Percentiles rank a stretch among this genome's conserved stretches.
phyloP scores from a whole-genome alignment of 129 eudicot species.

The Arctium lappa region DNA sequence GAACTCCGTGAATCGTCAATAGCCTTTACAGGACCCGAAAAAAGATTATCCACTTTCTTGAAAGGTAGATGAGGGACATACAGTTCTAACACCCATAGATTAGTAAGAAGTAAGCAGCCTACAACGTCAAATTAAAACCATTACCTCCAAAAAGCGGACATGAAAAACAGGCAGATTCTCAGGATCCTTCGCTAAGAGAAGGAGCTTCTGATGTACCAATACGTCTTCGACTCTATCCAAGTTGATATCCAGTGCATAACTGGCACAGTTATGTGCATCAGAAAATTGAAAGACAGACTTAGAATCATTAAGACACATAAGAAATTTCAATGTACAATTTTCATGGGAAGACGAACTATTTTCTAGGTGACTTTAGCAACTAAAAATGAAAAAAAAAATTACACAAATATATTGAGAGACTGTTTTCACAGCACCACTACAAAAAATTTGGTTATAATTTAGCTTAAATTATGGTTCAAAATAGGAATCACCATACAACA shows the following conservation, averaged over 20 bases:
- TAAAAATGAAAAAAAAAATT: background rate
- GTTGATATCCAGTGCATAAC: conserved; percentile 85
- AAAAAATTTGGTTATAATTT: background rate
- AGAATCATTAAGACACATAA: background rate
- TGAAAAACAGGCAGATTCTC: conserved; percentile 71
- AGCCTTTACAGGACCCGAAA: background rate
- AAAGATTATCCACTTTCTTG: background rate
- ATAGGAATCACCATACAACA: background rate
- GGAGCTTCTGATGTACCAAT: conserved; percentile 80
- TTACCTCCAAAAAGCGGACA: conserved; percentile 86
- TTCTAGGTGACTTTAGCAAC: conserved; percentile 5
- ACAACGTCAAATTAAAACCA: conserved; percentile 6
- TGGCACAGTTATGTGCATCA: conserved; percentile 31
- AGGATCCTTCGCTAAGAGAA: conserved; percentile 67
- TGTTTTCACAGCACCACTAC: conserved; percentile 8
- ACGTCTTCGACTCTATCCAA: conserved; percentile 87
- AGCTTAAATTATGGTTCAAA: conserved; percentile 1
- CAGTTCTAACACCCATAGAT: background rate
- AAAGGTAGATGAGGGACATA: conserved; percentile 1
- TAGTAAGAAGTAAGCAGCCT: conserved; percentile 6
- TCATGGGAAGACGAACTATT: background rate
- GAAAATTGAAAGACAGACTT: background rate
- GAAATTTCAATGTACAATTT: background rate
- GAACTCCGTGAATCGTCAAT: background rate
- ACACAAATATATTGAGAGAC: background rate